Percentiles rank a stretch among this genome's conserved stretches.
These are phyloP conservation scores for Xylaria cubensis DNA, from an alignment of 495 filamentous ascomycete genomes.

Conservation along the genomic window DNA sequence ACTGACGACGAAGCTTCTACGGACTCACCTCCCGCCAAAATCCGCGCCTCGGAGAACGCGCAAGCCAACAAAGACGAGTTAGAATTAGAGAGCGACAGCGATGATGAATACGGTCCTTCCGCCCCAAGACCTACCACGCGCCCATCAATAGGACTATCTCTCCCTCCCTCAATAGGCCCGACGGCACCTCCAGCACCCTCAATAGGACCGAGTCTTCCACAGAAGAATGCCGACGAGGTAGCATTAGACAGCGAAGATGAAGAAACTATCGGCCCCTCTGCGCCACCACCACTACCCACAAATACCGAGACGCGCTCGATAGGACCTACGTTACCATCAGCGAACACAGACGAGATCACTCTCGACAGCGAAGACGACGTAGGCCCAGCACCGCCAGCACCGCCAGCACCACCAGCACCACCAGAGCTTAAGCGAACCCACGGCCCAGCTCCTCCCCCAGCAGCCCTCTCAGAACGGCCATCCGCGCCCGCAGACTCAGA, in stretches of 20 bases:
- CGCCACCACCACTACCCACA: conserved; percentile 28
- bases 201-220: conserved; percentile 17
- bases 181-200: conserved; percentile 1
- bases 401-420: conserved; percentile 33
- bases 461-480: conserved; percentile 49
- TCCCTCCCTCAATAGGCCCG: conserved; percentile 33
- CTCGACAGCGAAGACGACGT: conserved; percentile 30
- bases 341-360: conserved; percentile 36
- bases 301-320: conserved; percentile 33
- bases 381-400: conserved; percentile 35
- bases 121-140: conserved; percentile 32
- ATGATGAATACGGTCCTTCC: conserved; percentile 47
- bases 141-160: conserved; percentile 25
- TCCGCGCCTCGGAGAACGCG: conserved; percentile 38
- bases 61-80: conserved; percentile 49
- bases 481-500: conserved; percentile 37
- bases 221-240: conserved; percentile 32
- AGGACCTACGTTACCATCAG: conserved; percentile 45
- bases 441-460: conserved; percentile 54
- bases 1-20: conserved; percentile 47
- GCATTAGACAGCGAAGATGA: conserved; percentile 36
- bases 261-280: conserved; percentile 31
- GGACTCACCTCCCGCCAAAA: conserved; percentile 46
- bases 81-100: conserved; percentile 38
- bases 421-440: conserved; percentile 42